Evolutionary conservation across 345 rosid genomes (phyloP), one percentile per base, ranked within the genome.

Genomic region (Brassica nigra): DNA sequence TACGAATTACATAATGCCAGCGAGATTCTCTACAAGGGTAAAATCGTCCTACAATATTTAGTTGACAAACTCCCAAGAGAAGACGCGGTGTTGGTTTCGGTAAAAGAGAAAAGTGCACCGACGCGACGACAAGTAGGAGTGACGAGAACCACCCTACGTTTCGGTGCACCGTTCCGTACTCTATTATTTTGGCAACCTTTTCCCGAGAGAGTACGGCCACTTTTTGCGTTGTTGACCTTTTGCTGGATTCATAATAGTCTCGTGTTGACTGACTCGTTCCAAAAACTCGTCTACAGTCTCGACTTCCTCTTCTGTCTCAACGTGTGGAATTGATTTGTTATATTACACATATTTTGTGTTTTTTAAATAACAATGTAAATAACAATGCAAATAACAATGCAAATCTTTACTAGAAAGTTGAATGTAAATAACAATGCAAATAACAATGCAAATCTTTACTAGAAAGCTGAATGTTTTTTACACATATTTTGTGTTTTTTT

Each of bases 1-100:
- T 75, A 77, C 80, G 57, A 73, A 83, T 83, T 80, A 83, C 75
- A 86, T 33, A 81, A 55, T 29, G 87, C 66, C 87, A 83, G 73
- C 79, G 75, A 68, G 66, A 75, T 64, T 29, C 14, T 71, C 0
- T 6, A 0, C 0, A 63, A 63, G 61, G 68, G 37, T 70, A 31
- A 76, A 75, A 64, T 3, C 54, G 76, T 75, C 52, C n/a, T 30
- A 62, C 2, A 42, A 29, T 4, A 2, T 31, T 10, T 16, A 62
- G 66, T 28, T 39, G 47, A 65, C 29, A 80, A 10, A 52, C 10
- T 75, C 71, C 5, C 67, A 80, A 74, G 61, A 69, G 67, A 58
- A 69, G 68, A 75, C 83, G 71, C 71, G 70, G 33, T 20, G 68
- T 66, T 65, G 76, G 70, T 62, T 5, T 70, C 58, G 52, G 81